Conservation (phyloP, 1,139 yeast genomes). For the Casaregolazyma lundiana region DNA sequence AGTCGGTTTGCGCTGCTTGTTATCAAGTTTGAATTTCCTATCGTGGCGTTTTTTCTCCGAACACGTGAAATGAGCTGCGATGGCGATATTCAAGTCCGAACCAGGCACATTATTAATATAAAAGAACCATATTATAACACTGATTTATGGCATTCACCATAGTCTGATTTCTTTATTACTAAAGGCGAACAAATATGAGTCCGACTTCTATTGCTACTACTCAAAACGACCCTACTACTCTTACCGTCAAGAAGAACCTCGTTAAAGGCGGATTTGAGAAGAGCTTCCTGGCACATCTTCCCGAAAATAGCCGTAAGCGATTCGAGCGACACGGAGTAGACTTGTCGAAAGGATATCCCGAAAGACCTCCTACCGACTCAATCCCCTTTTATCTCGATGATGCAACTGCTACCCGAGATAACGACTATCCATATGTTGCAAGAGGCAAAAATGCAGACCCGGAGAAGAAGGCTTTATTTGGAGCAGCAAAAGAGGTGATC, state of each 20-base stretch:
- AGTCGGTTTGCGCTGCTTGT: no score
- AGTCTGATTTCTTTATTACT: not conserved
- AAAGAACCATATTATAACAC: not conserved
- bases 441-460: conserved; percentile 50
- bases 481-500: conserved; percentile 47
- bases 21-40: not conserved
- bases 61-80: not conserved
- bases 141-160: no score
- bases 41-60: not conserved
- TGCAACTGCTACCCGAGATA: conserved; percentile 43
- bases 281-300: conserved; percentile 31
- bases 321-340: conserved; percentile 40
- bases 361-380: conserved; percentile 30
- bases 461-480: conserved; percentile 48
- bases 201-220: conserved; percentile 6
- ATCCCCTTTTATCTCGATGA: conserved; percentile 53
- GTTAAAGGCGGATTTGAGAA: conserved; percentile 17
- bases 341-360: conserved; percentile 43
- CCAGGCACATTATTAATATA: not conserved
- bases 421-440: conserved; percentile 40
- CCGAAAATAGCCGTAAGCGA: conserved; percentile 36
- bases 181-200: not conserved
- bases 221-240: not conserved
- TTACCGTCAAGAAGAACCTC: conserved; percentile 5
- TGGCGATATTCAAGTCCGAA: not conserved